A percentile compares a stretch with the other conserved stretches of the same genome.
Conservation (phyloP, 2,329 filamentous ascomycete species). For the Hypoxylon sp. region DNA sequence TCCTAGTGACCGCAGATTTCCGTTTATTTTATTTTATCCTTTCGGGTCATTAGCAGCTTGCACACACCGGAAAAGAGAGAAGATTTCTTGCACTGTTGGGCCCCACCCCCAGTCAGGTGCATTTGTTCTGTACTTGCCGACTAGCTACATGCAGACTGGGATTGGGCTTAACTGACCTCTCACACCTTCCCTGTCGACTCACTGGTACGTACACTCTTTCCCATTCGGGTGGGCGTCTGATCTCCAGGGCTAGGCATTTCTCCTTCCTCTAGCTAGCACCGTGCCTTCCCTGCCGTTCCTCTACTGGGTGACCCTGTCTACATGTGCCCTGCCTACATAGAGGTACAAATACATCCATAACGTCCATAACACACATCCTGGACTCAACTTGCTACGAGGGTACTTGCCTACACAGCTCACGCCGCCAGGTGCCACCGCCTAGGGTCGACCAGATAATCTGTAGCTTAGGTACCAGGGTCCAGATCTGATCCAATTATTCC, state of each 20-base stretch:
- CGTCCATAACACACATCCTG: constrained; percentile 9
- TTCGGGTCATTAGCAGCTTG: constrained; percentile 5
- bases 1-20: constrained; percentile 12
- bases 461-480: constrained; percentile 30
- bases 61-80: neutral
- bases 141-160: constrained; percentile 9
- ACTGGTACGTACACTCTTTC: constrained; percentile 25
- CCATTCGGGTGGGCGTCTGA: constrained; percentile 7
- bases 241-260: neutral
- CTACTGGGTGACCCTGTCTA: neutral
- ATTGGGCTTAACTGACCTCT: constrained; percentile 20
- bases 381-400: constrained; percentile 17
- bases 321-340: neutral
- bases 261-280: constrained; percentile 1
- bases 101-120: constrained; percentile 17
- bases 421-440: constrained; percentile 27
- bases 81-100: constrained; percentile 17
- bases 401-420: constrained; percentile 13
- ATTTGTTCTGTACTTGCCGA: constrained; percentile 21
- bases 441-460: constrained; percentile 32
- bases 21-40: neutral
- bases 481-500: constrained; percentile 35
- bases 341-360: neutral
- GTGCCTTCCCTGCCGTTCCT: constrained; percentile 9
- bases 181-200: constrained; percentile 25